Percentiles rank a stretch among this genome's conserved stretches.
Evolutionary conservation across 2,329 filamentous ascomycete species (phyloP).

Genomic region (Aspergillus brunneoviolaceus): DNA sequence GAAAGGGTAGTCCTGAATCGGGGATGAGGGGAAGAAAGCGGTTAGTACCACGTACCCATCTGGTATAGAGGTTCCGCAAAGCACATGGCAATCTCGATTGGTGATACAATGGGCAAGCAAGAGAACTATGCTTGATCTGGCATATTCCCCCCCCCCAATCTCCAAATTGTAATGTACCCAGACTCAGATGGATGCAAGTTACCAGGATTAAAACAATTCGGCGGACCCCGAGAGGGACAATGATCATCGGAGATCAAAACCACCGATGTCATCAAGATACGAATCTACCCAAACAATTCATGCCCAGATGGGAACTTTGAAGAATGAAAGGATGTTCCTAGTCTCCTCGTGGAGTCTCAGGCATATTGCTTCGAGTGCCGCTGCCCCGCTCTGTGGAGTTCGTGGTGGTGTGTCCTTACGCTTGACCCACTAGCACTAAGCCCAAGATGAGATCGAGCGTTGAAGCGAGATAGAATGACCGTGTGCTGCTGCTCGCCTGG

Average conservation of each 20-base stretch:
- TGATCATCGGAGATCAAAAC: background rate
- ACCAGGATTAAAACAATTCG: background rate
- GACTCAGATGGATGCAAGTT: background rate
- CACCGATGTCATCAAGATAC: background rate
- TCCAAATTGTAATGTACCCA: no score
- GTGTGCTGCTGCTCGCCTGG: no score
- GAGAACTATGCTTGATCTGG: background rate
- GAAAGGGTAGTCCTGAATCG: background rate
- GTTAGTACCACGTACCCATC: background rate
- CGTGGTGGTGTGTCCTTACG: background rate
- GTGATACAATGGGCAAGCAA: background rate
- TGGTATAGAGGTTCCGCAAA: background rate
- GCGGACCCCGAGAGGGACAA: background rate
- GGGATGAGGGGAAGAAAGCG: background rate
- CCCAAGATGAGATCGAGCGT: background rate
- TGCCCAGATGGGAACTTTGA: background rate
- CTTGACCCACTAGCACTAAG: background rate
- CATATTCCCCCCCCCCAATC: background rate
- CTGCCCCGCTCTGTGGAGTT: background rate
- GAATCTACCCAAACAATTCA: background rate
- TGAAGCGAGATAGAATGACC: background rate
- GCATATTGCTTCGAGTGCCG: background rate
- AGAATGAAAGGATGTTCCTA: background rate
- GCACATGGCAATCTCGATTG: background rate
- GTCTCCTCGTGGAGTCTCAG: background rate